phyloP scores from a whole-genome alignment of 2,329 filamentous ascomycete species.

The Coniochaeta sp. region DNA sequence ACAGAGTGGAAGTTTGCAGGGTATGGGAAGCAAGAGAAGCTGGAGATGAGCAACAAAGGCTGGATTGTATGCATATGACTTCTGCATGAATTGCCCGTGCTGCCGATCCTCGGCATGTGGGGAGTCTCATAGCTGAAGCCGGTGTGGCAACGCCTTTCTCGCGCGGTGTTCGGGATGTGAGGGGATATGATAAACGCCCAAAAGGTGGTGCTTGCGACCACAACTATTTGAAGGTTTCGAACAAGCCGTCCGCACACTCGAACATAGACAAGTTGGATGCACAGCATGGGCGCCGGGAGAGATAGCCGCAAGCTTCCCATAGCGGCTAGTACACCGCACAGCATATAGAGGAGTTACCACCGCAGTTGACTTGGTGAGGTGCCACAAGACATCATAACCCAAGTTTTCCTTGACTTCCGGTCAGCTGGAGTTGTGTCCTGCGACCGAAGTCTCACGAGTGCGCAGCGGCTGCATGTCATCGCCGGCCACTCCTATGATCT shows the following conservation, averaged over 20 bases:
- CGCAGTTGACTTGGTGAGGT: background rate
- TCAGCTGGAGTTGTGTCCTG: background rate
- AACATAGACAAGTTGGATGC: background rate
- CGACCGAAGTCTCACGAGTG: background rate
- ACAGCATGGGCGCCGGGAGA: background rate
- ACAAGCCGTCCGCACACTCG: background rate
- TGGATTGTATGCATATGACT: background rate
- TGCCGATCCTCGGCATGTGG: background rate
- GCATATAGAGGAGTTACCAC: background rate
- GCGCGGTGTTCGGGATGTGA: background rate
- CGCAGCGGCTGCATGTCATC: background rate
- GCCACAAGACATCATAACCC: background rate
- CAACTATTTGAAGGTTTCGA: background rate
- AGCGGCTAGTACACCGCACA: background rate
- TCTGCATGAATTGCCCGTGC: background rate
- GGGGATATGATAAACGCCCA: background rate
- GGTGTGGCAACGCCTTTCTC: background rate
- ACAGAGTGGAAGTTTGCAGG: background rate
- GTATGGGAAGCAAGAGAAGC: background rate
- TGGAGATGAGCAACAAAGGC: background rate
- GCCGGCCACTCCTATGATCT: background rate
- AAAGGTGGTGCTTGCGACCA: background rate
- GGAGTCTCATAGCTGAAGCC: background rate
- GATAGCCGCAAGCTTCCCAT: background rate
- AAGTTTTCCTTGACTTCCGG: background rate